phyloP scores from a whole-genome alignment of 257 asterid genomes.

The Linderniella brevidens region DNA sequence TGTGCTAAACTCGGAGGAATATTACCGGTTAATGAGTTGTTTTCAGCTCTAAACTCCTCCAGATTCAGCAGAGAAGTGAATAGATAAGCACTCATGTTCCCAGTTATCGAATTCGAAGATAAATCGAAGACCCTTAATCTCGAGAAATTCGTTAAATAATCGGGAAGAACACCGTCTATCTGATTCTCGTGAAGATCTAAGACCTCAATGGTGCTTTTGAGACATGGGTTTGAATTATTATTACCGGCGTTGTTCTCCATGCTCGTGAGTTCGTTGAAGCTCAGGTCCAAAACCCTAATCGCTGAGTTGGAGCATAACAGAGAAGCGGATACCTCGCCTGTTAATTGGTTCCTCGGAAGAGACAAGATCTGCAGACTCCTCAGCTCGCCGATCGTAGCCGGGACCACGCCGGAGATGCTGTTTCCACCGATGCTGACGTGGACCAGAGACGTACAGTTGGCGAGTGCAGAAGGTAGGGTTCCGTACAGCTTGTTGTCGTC shows the following conservation, averaged over 20 bases:
- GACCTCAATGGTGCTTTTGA: slow-evolving; percentile 29
- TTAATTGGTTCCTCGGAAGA: slow-evolving; percentile 37
- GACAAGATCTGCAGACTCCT: slow-evolving; percentile 35
- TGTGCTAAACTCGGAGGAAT: slow-evolving; percentile 27
- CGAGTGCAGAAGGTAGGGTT: slow-evolving; percentile 60
- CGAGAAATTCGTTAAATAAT: slow-evolving; percentile 22
- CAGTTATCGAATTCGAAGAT: slow-evolving; percentile 47
- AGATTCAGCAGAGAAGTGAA: slow-evolving; percentile 25
- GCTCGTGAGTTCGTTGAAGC: slow-evolving; percentile 68
- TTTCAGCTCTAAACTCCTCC: slow-evolving; percentile 47
- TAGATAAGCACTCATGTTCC: slow-evolving; percentile 28
- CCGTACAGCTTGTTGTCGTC: slow-evolving; percentile 45
- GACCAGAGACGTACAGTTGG: slow-evolving; percentile 55
- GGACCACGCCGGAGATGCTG: slow-evolving; percentile 47
- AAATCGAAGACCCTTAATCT: slow-evolving; percentile 36
- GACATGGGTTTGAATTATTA: slow-evolving; percentile 10
- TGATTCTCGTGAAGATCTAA: slow-evolving; percentile 66
- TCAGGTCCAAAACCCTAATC: slow-evolving; percentile 38
- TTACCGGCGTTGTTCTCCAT: slow-evolving; percentile 20
- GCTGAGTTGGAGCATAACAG: slow-evolving; percentile 39
- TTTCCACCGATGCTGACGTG: slow-evolving; percentile 56
- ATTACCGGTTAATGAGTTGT: slow-evolving; percentile 42
- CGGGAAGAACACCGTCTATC: slow-evolving; percentile 47
- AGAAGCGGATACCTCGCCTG: slow-evolving; percentile 50
- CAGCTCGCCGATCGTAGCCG: slow-evolving; percentile 44